Conservation (phyloP, 345 rosid species). For the Citrus medica region DNA sequence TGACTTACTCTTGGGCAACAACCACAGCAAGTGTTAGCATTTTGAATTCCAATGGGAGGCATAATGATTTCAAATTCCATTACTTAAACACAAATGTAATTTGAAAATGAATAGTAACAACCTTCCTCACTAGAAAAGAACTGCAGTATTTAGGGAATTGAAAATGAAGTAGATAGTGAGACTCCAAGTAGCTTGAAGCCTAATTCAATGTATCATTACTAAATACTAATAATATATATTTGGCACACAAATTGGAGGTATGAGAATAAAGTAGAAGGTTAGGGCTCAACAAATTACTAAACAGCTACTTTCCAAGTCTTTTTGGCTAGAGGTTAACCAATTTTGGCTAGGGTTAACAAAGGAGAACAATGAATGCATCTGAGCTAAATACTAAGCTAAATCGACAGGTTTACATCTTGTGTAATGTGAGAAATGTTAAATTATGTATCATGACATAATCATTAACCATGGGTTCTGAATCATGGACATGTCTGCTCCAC, state of each 20-base stretch:
- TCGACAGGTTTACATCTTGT: neutral
- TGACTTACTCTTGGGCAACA: neutral
- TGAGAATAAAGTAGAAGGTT: neutral
- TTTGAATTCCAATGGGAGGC: neutral
- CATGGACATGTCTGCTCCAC: neutral
- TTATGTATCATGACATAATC: neutral
- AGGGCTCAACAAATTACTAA: neutral
- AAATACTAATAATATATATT: neutral
- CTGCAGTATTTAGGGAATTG: neutral
- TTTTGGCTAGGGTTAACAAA: neutral
- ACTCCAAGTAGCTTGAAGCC: constrained; percentile 2
- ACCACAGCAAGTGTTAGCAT: neutral
- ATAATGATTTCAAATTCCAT: neutral
- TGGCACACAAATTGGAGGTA: neutral
- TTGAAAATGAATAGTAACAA: neutral
- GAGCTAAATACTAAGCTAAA: neutral
- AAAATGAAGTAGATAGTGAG: neutral
- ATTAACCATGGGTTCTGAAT: neutral
- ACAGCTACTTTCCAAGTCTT: neutral
- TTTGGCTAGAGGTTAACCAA: neutral
- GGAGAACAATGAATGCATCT: neutral
- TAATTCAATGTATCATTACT: neutral
- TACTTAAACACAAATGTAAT: neutral
- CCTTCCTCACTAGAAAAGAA: neutral
- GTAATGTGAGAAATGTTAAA: neutral